phyloP scores from a whole-genome alignment of 2,329 filamentous ascomycete genomes.

The Venturia asperata region DNA sequence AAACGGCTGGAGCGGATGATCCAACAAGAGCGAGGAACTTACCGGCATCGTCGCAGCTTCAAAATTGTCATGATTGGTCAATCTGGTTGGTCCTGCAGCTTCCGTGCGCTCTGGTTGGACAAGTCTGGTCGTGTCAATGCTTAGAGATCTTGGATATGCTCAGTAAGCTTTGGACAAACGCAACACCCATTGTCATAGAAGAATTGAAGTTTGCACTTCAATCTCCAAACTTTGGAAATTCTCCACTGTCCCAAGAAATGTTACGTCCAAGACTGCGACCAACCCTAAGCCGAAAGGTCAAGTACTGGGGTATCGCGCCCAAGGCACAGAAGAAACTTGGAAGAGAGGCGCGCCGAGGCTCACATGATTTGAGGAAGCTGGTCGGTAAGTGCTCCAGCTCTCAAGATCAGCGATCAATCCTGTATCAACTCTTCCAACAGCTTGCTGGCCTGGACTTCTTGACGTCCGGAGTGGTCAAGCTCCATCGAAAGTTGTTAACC shows the following conservation, averaged over 20 bases:
- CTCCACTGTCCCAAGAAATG: background rate
- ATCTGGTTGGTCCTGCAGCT: background rate
- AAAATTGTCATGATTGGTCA: background rate
- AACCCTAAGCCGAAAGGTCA: slow-evolving; percentile 15
- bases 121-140: background rate
- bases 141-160: background rate
- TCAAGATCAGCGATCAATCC: background rate
- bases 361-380: slow-evolving; percentile 16
- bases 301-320: slow-evolving; percentile 13
- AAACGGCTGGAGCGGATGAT: background rate
- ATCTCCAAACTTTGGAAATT: background rate
- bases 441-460: too few species aligned
- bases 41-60: background rate
- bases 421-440: background rate
- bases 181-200: background rate
- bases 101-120: background rate
- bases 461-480: too few species aligned
- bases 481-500: too few species aligned
- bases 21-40: background rate
- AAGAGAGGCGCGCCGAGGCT: slow-evolving; percentile 16
- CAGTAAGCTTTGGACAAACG: background rate
- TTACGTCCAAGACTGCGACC: slow-evolving; percentile 15
- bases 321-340: slow-evolving; percentile 14
- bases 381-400: slow-evolving; percentile 3
- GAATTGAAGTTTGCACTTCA: background rate